These are phyloP conservation scores for Citrus medica DNA, from an alignment of 345 rosid species.

Conservation along the genomic window DNA sequence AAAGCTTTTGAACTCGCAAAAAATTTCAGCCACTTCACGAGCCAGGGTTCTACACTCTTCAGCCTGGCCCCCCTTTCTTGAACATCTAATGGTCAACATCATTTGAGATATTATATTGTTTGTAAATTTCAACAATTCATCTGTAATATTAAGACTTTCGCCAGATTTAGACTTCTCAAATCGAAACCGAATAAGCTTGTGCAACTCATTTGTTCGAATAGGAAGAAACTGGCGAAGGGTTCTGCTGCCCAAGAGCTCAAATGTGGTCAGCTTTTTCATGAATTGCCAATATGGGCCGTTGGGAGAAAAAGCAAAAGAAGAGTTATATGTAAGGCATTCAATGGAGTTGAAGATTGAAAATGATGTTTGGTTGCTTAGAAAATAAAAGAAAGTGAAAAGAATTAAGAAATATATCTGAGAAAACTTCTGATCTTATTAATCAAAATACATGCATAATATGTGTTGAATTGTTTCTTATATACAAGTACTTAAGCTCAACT, in stretches of 20 bases:
- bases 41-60: conserved; percentile 27
- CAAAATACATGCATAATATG: too few species aligned
- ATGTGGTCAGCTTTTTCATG: conserved; percentile 39
- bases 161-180: conserved; percentile 17
- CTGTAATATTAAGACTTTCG: conserved; percentile 30
- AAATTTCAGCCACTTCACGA: conserved; percentile 37
- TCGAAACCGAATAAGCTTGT: conserved; percentile 5
- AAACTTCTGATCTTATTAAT: too few species aligned
- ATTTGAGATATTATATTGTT: conserved; percentile 42
- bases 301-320: conserved; percentile 43
- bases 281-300: conserved; percentile 46
- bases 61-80: conserved; percentile 26
- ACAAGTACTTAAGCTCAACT: too few species aligned
- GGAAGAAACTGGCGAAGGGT: conserved; percentile 37
- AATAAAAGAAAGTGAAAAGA: too few species aligned
- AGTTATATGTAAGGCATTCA: conserved; percentile 33
- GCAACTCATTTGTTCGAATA: conserved; percentile 24
- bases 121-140: conserved; percentile 37
- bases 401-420: too few species aligned
- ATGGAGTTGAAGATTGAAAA: too few species aligned
- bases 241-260: conserved; percentile 40
- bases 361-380: too few species aligned
- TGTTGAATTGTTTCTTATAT: too few species aligned
- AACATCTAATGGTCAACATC: conserved; percentile 40
- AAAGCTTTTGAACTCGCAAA: conserved; percentile 36